Evolutionary conservation across 257 asterid genomes (phyloP).

Genomic region (Mitragyna speciosa): DNA sequence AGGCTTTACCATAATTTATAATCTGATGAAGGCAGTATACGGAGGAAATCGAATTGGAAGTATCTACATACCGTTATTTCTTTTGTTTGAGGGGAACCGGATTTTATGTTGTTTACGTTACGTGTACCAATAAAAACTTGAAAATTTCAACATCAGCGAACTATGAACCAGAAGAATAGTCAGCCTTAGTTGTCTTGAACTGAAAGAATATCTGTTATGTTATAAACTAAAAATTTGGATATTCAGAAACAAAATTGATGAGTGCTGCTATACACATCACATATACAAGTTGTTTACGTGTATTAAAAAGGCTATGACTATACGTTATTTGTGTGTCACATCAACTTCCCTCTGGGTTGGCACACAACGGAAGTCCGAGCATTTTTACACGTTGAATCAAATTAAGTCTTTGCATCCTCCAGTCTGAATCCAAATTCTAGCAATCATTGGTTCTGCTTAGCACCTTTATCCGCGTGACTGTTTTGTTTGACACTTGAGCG

Average conservation of each 20-base stretch:
- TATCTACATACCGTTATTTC: too few relatives aligned
- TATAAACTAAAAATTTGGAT: not conserved
- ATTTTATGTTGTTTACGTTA: not conserved
- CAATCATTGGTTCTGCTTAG: not conserved
- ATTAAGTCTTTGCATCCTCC: not conserved
- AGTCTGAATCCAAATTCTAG: not conserved
- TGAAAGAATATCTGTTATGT: not conserved
- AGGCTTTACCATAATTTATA: too few relatives aligned
- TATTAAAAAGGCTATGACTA: not conserved
- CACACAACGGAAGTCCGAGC: not conserved
- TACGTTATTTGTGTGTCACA: not conserved
- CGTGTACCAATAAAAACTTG: too few relatives aligned
- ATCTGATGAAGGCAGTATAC: not conserved
- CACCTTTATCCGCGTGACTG: not conserved
- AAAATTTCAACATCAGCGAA: not conserved
- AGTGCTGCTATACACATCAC: slow-evolving; percentile 10
- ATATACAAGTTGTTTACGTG: slow-evolving; percentile 1
- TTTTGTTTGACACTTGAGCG: slow-evolving; percentile 6
- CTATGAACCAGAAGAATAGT: not conserved
- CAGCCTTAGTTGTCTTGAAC: not conserved
- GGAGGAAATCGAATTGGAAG: not conserved
- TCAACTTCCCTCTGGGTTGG: not conserved
- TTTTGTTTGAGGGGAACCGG: not conserved
- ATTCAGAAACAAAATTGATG: slow-evolving; percentile 6
- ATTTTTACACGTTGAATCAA: not conserved